These are phyloP conservation scores for Pleoardoris graminearum DNA, from an alignment of 2,329 filamentous ascomycete species.

Conservation along the genomic window DNA sequence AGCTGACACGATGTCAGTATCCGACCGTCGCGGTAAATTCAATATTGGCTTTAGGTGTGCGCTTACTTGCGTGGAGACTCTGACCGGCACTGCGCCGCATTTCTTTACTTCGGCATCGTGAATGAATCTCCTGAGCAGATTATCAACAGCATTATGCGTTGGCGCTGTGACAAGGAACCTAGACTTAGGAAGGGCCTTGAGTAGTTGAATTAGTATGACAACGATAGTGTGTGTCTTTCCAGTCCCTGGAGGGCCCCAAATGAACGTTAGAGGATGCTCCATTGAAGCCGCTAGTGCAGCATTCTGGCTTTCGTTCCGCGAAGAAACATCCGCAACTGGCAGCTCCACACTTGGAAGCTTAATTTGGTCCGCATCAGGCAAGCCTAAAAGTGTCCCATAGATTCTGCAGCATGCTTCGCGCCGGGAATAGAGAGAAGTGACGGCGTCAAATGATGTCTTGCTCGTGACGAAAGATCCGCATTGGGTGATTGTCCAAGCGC, in stretches of 20 bases:
- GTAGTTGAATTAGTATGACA: constrained; percentile 43
- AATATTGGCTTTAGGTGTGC: neutral
- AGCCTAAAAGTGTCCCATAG: constrained; percentile 23
- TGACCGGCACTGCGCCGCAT: constrained; percentile 15
- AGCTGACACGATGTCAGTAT: constrained; percentile 14
- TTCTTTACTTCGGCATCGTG: constrained; percentile 6
- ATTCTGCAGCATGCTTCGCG: constrained; percentile 41
- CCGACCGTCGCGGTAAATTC: no score
- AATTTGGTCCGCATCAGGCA: constrained; percentile 13
- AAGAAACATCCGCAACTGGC: constrained; percentile 11
- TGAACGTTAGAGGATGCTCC: constrained; percentile 40
- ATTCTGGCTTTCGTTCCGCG: constrained; percentile 44
- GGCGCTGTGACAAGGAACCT: constrained; percentile 44
- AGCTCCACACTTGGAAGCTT: constrained; percentile 17
- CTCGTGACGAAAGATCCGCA: constrained; percentile 50
- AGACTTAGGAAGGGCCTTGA: constrained; percentile 22
- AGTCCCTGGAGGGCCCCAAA: constrained; percentile 54
- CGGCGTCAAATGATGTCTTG: constrained; percentile 47
- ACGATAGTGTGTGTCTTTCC: constrained; percentile 52
- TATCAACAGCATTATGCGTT: constrained; percentile 53
- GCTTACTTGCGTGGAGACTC: constrained; percentile 28
- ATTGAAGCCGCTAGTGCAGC: constrained; percentile 39
- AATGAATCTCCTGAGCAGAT: constrained; percentile 42
- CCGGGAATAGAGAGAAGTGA: constrained; percentile 36
- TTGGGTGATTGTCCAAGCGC: constrained; percentile 44